Conservation (phyloP, 1,284 basidiomycete genomes). For the Puccinia hordei region DNA sequence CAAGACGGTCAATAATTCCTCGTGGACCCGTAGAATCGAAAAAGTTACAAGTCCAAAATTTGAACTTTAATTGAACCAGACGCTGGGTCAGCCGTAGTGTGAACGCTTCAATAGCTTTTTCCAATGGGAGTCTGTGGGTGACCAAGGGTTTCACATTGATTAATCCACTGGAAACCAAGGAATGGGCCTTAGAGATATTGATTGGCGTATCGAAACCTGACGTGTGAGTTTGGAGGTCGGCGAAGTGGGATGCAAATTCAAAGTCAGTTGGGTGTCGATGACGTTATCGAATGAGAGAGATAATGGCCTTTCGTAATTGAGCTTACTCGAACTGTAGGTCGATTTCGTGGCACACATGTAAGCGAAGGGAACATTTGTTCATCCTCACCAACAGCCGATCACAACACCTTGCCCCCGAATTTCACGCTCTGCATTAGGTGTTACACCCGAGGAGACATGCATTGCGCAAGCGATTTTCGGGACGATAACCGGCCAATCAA, state of each 20-base stretch:
- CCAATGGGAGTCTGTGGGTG: slow-evolving; percentile 77
- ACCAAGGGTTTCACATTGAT: slow-evolving; percentile 85
- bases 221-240: slow-evolving; percentile 53
- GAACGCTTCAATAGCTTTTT: slow-evolving; percentile 74
- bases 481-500: too few relatives aligned
- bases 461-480: slow-evolving; percentile 20
- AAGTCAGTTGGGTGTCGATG: too few relatives aligned
- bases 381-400: slow-evolving; percentile 63
- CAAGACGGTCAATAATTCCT: too few relatives aligned
- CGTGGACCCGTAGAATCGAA: too few relatives aligned
- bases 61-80: slow-evolving; percentile 53
- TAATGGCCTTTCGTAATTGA: slow-evolving; percentile 7
- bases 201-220: slow-evolving; percentile 60
- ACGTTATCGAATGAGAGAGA: too few relatives aligned
- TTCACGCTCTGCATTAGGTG: slow-evolving; percentile 58
- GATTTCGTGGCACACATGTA: slow-evolving; percentile 64
- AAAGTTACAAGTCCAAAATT: slow-evolving; percentile 27
- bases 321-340: slow-evolving; percentile 63
- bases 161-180: slow-evolving; percentile 74
- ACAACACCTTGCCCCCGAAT: slow-evolving; percentile 64
- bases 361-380: slow-evolving; percentile 61
- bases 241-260: slow-evolving; percentile 5
- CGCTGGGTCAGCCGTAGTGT: slow-evolving; percentile 72
- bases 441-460: background rate
- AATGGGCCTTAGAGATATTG: slow-evolving; percentile 78